A percentile compares a stretch with the other conserved stretches of the same genome.
Conservation (phyloP, 208 protist genomes). For the Trichomonas vaginalis region DNA sequence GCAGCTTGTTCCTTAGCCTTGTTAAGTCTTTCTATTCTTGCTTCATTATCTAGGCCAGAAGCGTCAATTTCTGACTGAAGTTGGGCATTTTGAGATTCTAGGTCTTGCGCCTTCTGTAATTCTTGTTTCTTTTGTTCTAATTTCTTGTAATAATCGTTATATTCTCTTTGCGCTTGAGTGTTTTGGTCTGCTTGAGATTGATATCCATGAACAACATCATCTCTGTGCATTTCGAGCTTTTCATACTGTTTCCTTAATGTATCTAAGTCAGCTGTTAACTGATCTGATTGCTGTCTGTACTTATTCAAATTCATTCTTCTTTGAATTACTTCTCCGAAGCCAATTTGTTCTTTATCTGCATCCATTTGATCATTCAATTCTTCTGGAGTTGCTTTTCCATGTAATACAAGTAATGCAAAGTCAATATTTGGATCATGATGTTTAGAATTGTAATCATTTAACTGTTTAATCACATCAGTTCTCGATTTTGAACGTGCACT, state of each 20-base stretch:
- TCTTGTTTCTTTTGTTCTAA: neutral
- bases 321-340: neutral
- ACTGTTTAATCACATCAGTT: neutral
- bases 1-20: neutral
- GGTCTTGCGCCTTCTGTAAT: neutral
- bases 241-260: neutral
- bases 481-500: neutral
- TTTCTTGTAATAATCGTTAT: neutral
- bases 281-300: neutral
- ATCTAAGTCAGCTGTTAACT: neutral
- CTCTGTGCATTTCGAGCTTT: neutral
- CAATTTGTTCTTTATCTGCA: neutral
- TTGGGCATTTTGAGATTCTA: neutral
- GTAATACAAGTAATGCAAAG: neutral
- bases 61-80: neutral
- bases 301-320: neutral
- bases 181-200: neutral
- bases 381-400: neutral
- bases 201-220: neutral
- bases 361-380: neutral
- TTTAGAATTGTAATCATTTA: neutral
- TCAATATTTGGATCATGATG: neutral
- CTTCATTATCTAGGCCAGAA: neutral
- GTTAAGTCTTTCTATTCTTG: neutral
- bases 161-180: neutral